Evolutionary conservation across 2,329 filamentous ascomycete species (phyloP).

Genomic region (Arthrinium phaeospermum): DNA sequence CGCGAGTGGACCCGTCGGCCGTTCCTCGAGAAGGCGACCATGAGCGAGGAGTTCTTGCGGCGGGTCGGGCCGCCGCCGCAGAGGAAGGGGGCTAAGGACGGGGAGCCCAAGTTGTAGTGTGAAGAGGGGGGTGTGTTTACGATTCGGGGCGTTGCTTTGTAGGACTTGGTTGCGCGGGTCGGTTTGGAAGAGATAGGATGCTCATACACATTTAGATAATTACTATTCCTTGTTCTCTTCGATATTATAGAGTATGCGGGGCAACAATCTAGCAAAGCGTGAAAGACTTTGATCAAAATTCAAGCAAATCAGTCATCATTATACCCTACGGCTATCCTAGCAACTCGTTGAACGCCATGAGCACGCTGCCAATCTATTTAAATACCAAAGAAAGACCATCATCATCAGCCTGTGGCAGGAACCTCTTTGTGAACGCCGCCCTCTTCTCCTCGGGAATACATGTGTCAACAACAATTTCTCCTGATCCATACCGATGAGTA

Average conservation of each 20-base stretch:
- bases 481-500: neutral
- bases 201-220: neutral
- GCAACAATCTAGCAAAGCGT: neutral
- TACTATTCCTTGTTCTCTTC: too few relatives aligned
- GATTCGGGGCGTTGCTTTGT: neutral
- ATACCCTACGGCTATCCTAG: conserved; percentile 3
- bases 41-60: conserved; percentile 60
- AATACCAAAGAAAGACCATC: neutral
- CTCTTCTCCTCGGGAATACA: neutral
- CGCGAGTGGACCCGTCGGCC: conserved; percentile 51
- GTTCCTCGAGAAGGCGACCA: conserved; percentile 57
- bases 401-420: neutral
- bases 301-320: neutral
- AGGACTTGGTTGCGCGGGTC: neutral
- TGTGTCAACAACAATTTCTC: neutral
- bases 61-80: conserved; percentile 50
- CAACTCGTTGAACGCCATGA: neutral
- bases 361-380: neutral
- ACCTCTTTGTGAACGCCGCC: neutral
- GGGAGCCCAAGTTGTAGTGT: neutral
- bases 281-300: neutral
- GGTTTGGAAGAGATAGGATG: neutral
- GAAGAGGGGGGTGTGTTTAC: neutral
- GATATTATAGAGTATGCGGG: neutral
- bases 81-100: neutral